A percentile compares a stretch with the other conserved stretches of the same genome.
Evolutionary conservation across 345 rosid genomes (phyloP).

Genomic region (Bretschneidera sinensis): DNA sequence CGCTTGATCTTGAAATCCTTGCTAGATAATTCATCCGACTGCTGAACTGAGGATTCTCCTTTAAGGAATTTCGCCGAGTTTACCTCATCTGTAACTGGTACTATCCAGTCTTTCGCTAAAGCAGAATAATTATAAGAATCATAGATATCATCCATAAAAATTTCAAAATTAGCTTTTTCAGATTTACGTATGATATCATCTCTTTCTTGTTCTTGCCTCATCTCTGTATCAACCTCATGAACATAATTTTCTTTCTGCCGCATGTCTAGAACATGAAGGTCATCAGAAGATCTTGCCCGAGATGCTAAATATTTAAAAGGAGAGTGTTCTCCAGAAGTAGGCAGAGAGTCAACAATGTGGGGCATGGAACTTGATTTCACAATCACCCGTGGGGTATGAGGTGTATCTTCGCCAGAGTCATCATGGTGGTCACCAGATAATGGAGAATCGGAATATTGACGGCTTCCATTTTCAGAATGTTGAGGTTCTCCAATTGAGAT

Average conservation of each 20-base stretch:
- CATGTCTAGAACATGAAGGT: slow-evolving; percentile 37
- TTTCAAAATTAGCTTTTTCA: slow-evolving; percentile 34
- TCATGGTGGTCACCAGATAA: slow-evolving; percentile 38
- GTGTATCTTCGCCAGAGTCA: slow-evolving; percentile 35
- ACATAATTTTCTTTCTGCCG: slow-evolving; percentile 31
- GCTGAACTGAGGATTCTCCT: slow-evolving; percentile 39
- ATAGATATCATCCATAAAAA: slow-evolving; percentile 36
- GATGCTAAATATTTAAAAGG: slow-evolving; percentile 26
- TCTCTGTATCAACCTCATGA: slow-evolving; percentile 30
- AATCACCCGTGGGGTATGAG: slow-evolving; percentile 30
- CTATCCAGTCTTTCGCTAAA: slow-evolving; percentile 60
- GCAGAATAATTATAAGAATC: slow-evolving; percentile 52
- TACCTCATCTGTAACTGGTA: slow-evolving; percentile 55
- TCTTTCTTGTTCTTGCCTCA: slow-evolving; percentile 27
- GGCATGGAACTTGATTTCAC: slow-evolving; percentile 61
- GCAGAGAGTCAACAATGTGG: slow-evolving; percentile 27
- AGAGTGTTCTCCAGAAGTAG: slow-evolving; percentile 29
- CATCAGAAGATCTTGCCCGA: slow-evolving; percentile 58
- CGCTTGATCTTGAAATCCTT: slow-evolving; percentile 73
- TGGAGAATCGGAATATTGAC: slow-evolving; percentile 36
- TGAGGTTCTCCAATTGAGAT: slow-evolving; percentile 61
- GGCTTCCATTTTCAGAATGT: slow-evolving; percentile 42
- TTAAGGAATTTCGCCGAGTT: slow-evolving; percentile 28
- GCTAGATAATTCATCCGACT: slow-evolving; percentile 38
- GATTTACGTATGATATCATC: slow-evolving; percentile 22